Evolutionary conservation across 495 filamentous ascomycete species (phyloP).

Genomic region (Penicillium subrubescens): DNA sequence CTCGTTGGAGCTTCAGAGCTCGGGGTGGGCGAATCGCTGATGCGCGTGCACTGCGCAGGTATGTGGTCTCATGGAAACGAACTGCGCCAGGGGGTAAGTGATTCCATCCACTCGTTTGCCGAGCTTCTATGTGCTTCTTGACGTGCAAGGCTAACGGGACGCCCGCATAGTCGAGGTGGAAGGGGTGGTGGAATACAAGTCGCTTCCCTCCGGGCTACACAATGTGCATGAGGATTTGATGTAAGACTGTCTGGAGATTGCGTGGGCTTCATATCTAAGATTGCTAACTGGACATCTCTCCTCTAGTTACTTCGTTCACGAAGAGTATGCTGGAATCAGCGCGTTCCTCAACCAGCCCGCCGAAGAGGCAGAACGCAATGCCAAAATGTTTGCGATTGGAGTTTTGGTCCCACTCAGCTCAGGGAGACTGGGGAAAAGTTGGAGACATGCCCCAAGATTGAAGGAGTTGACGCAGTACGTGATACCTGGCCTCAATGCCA

Average conservation of each 20-base stretch:
- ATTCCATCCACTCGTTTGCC: conserved; percentile 7
- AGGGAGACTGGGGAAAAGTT: conserved; percentile 83
- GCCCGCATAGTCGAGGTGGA: conserved; percentile 69
- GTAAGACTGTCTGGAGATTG: conserved; percentile 38
- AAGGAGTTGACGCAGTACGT: conserved; percentile 72
- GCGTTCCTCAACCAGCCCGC: conserved; percentile 88
- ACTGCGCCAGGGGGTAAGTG: conserved; percentile 60
- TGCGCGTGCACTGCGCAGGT: conserved; percentile 43
- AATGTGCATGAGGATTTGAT: conserved; percentile 86
- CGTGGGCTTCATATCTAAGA: neutral
- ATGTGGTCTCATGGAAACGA: conserved; percentile 85
- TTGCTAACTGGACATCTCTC: conserved; percentile 6
- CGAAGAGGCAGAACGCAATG: conserved; percentile 76
- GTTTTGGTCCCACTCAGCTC: conserved; percentile 83
- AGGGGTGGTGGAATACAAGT: conserved; percentile 92
- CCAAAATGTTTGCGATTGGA: conserved; percentile 89
- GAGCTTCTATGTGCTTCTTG: neutral
- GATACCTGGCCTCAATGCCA: neutral
- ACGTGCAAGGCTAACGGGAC: conserved; percentile 24
- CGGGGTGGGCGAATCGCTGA: conserved; percentile 22
- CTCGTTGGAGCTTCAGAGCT: conserved; percentile 1
- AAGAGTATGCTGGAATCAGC: conserved; percentile 83
- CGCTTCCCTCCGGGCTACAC: conserved; percentile 88
- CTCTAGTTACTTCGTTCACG: conserved; percentile 81
- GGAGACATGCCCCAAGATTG: conserved; percentile 80